Evolutionary conservation across 1,284 basidiomycete genomes (phyloP).

Genomic region (Ustilago sp.): DNA sequence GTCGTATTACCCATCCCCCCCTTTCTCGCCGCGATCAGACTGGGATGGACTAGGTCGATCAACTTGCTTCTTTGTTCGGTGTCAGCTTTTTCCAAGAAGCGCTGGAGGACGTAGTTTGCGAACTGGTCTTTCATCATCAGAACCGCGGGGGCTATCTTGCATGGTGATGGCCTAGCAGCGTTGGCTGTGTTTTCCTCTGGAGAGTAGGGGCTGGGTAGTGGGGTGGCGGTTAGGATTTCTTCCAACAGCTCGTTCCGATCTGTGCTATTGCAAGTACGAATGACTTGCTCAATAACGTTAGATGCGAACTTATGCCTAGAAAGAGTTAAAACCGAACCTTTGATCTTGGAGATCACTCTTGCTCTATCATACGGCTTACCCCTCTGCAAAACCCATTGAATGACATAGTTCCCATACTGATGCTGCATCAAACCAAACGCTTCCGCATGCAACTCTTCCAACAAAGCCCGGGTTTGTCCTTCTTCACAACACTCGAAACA

Average conservation of each 20-base stretch:
- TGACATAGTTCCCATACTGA: conserved; percentile 82
- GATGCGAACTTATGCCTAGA: conserved; percentile 89
- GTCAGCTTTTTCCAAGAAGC: conserved; percentile 63
- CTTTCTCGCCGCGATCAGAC: conserved; percentile 16
- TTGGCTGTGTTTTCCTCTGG: too few relatives aligned
- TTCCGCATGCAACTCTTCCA: conserved; percentile 86
- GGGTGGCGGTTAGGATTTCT: conserved; percentile 76
- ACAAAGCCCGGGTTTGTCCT: conserved; percentile 77
- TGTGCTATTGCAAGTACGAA: conserved; percentile 77
- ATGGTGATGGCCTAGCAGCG: too few relatives aligned
- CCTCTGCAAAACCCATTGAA: conserved; percentile 90
- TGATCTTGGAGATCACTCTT: conserved; percentile 79
- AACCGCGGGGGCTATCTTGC: conserved; percentile 29
- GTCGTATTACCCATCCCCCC: conserved; percentile 1
- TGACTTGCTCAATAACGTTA: conserved; percentile 94
- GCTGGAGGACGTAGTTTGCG: conserved; percentile 73
- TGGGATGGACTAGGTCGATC: conserved; percentile 42
- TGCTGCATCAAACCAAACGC: conserved; percentile 71
- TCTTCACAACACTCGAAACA: conserved; percentile 80
- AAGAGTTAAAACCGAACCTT: conserved; percentile 80
- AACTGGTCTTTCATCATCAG: conserved; percentile 90
- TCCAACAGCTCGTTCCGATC: conserved; percentile 80
- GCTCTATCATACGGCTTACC: conserved; percentile 79
- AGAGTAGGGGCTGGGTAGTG: not conserved
- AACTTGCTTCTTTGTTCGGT: conserved; percentile 42